Base-by-base conservation (phyloP, 495 filamentous ascomycete genomes). In the Sphaerosporella brunnea region DNA sequence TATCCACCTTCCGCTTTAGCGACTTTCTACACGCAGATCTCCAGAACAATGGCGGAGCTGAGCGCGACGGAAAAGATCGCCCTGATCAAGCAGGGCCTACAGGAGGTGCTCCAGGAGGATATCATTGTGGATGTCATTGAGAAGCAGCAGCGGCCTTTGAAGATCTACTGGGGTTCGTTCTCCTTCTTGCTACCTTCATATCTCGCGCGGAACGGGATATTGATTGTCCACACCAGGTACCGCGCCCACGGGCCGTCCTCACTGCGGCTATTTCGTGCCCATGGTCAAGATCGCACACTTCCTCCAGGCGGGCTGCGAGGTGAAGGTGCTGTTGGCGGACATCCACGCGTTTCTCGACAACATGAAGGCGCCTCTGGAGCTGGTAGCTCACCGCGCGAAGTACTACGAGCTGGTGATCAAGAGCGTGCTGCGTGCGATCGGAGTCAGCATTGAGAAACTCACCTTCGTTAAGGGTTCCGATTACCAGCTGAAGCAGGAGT, bases 201-300 rank as follows among this genome's bases (percentile, higher is more conserved):
- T 44, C n/a, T n/a, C 18, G 23, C 23, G 25, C 13, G 41, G 28
- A 13, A 13, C 13, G 13, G 32, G 35, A 51, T 28, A 50, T 26
- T 28, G 7, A 18, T 5, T 15, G 5, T 45, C 48, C 26, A 32
- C 16, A 23, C 19, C 37, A 74, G 76, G 80, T 41, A 90, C 82
- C 10, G 82, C 82, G 18, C 84, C 84, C 3, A 61, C 58, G 2
- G 87, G 85, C 0, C 66, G 73, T 51, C 84, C 83, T 10, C 84
- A 92, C 53, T 75, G 71, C 53, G 81, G 84, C 34, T 95, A 95
- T 70, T 84, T 88, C 49, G 79, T 88, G 1, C 73, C 80, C 11
- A 77, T 76, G 59, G 66, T 94, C 51, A 96, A 95, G 64, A 77
- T 96, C 55, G 87, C 85, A 25, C 77, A 97, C 56, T 74, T 93